Base-by-base conservation (phyloP, 2,329 filamentous ascomycete genomes). In the Talaromyces marneffei region DNA sequence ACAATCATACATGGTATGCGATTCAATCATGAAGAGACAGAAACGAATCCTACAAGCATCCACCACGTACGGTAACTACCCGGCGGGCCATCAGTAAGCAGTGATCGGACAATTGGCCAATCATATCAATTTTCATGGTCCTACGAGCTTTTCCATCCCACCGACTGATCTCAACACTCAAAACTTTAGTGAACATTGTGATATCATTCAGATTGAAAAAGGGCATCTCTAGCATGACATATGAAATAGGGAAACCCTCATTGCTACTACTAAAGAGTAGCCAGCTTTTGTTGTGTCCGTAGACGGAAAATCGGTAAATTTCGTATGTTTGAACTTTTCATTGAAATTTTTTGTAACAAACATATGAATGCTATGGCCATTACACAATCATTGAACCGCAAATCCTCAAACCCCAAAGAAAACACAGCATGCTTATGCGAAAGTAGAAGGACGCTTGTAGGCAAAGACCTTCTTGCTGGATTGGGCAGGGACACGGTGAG, bases 401-500 rank as follows among this genome's bases (percentile, higher is more conserved):
- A 73, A 74, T 69, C 69, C 72, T 72, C 65, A 67, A 65, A 66
- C 44, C 44, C 65, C 72, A 68, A 71, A 70, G 66, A 68, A 65
- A 70, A 67, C 71, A 70, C 68, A 62, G 40, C 71, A 72, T 81
- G 77, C 85, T 86, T 92, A 97, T 86, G 92, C 94, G 86, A 97
- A 97, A 80, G 94, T 99, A 76, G 91, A 91, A 76, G 94, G 94
- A 82, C 94, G 89, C 83, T 87, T 91, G 77, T 91, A 87, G 78
- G 89, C 86, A 85, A 96, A 99, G 79, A 97, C 78, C 87, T 96
- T 96, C 85, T 89, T 90, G 84, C 83, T 87, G 79, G 80, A 81
- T 80, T 85, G 84, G 83, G 92, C 92, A 83, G 88, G 85, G 77
- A 92, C 82, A 76, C 95, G 94, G 87, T 99, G 94, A 78, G 94